phyloP scores from a whole-genome alignment of 176 grass and related monocot genomes.

The Cocos nucifera region DNA sequence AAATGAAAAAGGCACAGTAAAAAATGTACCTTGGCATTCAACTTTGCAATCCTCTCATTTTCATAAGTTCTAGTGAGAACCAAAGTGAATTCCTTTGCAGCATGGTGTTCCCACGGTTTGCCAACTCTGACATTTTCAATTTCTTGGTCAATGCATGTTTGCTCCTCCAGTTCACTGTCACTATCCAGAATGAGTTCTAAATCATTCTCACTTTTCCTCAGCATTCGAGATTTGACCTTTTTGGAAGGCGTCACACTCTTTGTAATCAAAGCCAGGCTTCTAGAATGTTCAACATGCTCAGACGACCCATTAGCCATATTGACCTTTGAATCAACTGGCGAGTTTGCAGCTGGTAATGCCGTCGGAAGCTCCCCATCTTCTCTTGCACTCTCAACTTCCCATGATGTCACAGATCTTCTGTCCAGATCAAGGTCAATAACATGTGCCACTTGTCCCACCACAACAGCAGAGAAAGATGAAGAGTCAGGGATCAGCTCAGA shows the following conservation, averaged over 20 bases:
- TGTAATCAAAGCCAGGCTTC: slow-evolving; percentile 78
- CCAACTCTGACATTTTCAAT: slow-evolving; percentile 26
- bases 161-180: slow-evolving; percentile 66
- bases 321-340: slow-evolving; percentile 19
- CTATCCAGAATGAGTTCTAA: slow-evolving; percentile 70
- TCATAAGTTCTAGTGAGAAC: slow-evolving; percentile 49
- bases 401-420: slow-evolving; percentile 65
- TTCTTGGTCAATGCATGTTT: slow-evolving; percentile 33
- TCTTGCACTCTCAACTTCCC: slow-evolving; percentile 65
- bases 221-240: slow-evolving; percentile 38
- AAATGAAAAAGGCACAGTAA: background rate
- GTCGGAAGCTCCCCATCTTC: slow-evolving; percentile 86
- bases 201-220: slow-evolving; percentile 58
- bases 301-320: slow-evolving; percentile 25
- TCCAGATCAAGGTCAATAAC: slow-evolving; percentile 50
- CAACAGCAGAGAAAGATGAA: slow-evolving; percentile 27
- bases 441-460: slow-evolving; percentile 38
- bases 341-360: slow-evolving; percentile 23
- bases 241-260: slow-evolving; percentile 69
- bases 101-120: slow-evolving; percentile 69
- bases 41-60: slow-evolving; percentile 43
- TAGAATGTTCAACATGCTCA: slow-evolving; percentile 56
- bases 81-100: slow-evolving; percentile 61
- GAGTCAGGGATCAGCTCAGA: slow-evolving; percentile 40
- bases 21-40: slow-evolving; percentile 81